Conservation (phyloP, 2,329 filamentous ascomycete species). For the Fusarium multiceps region DNA sequence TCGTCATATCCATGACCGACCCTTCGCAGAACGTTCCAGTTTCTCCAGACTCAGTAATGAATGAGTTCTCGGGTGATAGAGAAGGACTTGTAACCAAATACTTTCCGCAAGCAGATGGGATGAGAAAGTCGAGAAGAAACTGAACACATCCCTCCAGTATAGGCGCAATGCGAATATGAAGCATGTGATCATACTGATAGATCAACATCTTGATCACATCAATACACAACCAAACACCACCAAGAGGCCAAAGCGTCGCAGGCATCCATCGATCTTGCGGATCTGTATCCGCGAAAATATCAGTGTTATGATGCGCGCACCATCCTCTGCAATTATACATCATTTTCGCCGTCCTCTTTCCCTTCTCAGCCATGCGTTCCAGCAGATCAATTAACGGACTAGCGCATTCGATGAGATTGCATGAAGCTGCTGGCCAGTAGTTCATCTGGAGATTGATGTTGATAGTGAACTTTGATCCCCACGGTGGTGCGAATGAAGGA, state of each 20-base stretch:
- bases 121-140: constrained; percentile 55
- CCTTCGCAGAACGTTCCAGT: constrained; percentile 42
- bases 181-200: constrained; percentile 32
- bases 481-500: constrained; percentile 49
- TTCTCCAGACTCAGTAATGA: constrained; percentile 23
- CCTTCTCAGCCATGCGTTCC: constrained; percentile 45
- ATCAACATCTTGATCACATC: constrained; percentile 42
- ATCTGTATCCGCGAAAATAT: constrained; percentile 54
- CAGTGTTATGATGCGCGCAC: constrained; percentile 54
- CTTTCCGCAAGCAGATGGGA: constrained; percentile 44
- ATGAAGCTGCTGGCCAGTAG: constrained; percentile 57
- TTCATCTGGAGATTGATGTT: constrained; percentile 67
- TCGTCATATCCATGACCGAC: constrained; percentile 42
- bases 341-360: constrained; percentile 46
- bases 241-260: constrained; percentile 43
- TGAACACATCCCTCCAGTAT: constrained; percentile 50
- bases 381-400: constrained; percentile 53
- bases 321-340: constrained; percentile 55
- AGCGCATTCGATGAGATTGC: constrained; percentile 54
- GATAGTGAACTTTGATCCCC: constrained; percentile 62
- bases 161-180: constrained; percentile 43
- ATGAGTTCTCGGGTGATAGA: constrained; percentile 43
- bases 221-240: constrained; percentile 42
- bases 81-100: constrained; percentile 45
- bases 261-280: constrained; percentile 51